phyloP scores from a whole-genome alignment of 2,329 filamentous ascomycete species.

The Aspergillus nomiae region DNA sequence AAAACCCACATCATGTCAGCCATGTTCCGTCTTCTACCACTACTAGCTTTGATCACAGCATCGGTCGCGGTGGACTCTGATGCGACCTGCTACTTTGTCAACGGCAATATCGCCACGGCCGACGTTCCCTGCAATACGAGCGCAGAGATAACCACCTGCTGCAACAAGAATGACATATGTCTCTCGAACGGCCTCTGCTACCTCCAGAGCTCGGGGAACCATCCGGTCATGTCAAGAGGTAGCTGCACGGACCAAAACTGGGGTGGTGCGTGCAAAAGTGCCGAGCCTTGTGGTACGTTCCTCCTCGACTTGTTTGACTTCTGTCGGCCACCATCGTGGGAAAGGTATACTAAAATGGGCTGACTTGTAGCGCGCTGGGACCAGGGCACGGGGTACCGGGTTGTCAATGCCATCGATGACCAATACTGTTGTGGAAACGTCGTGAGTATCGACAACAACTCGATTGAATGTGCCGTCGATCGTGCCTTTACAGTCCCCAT shows the following conservation, averaged over 20 bases:
- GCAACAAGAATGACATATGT: constrained; percentile 20
- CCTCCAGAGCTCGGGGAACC: constrained; percentile 10
- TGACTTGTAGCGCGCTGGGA: constrained; percentile 6
- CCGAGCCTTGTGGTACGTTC: constrained; percentile 18
- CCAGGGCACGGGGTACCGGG: constrained; percentile 8
- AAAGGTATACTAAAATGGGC: not conserved
- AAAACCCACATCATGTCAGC: not conserved
- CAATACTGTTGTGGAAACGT: constrained; percentile 22
- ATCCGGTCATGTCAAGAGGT: constrained; percentile 14
- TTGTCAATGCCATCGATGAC: constrained; percentile 15
- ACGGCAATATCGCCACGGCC: not conserved
- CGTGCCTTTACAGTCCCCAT: constrained; percentile 10
- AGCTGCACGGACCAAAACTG: constrained; percentile 21
- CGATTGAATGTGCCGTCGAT: constrained; percentile 5
- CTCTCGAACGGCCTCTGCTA: constrained; percentile 23
- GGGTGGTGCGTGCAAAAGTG: constrained; percentile 9
- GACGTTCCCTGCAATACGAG: constrained; percentile 1
- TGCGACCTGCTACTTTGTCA: constrained; percentile 5
- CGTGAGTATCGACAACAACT: constrained; percentile 6
- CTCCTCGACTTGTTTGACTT: not conserved
- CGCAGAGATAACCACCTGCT: constrained; percentile 9
- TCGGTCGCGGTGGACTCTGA: not conserved
- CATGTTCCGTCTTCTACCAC: not conserved
- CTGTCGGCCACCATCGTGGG: not conserved
- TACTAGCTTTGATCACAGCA: not conserved